Percentiles rank a stretch among this genome's conserved stretches.
These are phyloP conservation scores for Apiotrichum sp. DNA, from an alignment of 1,284 basidiomycete species.

Conservation along the genomic window DNA sequence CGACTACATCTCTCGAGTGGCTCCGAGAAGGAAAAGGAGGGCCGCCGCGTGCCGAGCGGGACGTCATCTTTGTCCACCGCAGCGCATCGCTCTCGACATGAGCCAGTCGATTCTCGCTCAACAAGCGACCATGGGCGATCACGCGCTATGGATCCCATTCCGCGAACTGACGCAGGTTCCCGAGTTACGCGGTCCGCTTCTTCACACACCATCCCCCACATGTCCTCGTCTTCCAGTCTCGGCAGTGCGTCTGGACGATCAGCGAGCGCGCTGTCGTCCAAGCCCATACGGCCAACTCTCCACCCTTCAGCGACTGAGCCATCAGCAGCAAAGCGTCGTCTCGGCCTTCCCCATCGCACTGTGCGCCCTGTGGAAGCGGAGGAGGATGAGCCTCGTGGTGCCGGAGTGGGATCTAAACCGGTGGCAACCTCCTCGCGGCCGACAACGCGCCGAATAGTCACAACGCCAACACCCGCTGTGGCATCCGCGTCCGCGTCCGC, in stretches of 20 bases:
- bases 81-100: neutral
- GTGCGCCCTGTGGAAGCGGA: neutral
- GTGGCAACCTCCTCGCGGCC: no score
- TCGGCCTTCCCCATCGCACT: constrained; percentile 23
- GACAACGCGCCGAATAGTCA: no score
- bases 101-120: neutral
- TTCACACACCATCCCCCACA: neutral
- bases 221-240: constrained; percentile 4
- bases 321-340: constrained; percentile 6
- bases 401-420: neutral
- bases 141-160: neutral
- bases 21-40: neutral
- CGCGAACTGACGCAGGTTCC: neutral
- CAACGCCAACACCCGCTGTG: no score
- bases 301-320: neutral
- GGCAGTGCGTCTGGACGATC: neutral
- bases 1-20: neutral
- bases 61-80: neutral
- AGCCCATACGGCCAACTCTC: constrained; percentile 20
- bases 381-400: neutral
- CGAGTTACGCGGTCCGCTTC: neutral
- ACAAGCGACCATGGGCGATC: neutral
- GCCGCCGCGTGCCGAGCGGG: neutral
- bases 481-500: neutral
- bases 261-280: constrained; percentile 5